phyloP scores from a whole-genome alignment of 140 eudicot genomes.

The Bidens hawaiensis region DNA sequence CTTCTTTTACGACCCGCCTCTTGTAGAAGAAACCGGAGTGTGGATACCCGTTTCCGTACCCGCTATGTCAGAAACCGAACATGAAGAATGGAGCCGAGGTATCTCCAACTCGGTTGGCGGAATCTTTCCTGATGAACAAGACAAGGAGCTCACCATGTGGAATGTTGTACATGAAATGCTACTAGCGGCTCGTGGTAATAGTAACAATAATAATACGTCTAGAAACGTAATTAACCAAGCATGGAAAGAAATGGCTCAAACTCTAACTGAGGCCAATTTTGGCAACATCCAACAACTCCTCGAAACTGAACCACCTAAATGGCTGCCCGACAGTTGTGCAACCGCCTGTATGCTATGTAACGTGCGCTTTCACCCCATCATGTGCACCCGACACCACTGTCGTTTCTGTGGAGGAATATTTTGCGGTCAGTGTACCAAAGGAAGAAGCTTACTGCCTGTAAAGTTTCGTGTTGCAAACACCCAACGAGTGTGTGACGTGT shows the following conservation, averaged over 20 bases:
- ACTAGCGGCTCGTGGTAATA: constrained; percentile 53
- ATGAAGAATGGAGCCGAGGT: constrained; percentile 53
- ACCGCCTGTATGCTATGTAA: constrained; percentile 61
- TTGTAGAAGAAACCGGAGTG: constrained; percentile 59
- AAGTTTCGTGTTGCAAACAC: constrained; percentile 43
- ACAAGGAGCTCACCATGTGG: constrained; percentile 64
- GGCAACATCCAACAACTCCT: constrained; percentile 36
- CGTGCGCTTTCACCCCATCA: constrained; percentile 57
- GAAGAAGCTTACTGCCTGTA: constrained; percentile 53
- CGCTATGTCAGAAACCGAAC: constrained; percentile 60
- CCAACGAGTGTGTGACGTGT: constrained; percentile 65
- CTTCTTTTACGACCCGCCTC: constrained; percentile 57
- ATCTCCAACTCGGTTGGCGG: constrained; percentile 37
- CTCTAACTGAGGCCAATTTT: constrained; percentile 44
- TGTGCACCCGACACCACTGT: constrained; percentile 64
- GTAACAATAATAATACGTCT: constrained; percentile 46
- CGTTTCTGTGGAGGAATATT: constrained; percentile 64
- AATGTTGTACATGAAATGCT: constrained; percentile 66
- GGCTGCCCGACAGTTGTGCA: constrained; percentile 58
- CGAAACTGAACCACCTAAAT: constrained; percentile 59
- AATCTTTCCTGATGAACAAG: too few species aligned
- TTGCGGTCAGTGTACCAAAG: constrained; percentile 59
- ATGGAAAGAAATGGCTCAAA: constrained; percentile 65
- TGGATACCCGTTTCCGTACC: constrained; percentile 78
- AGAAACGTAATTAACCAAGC: constrained; percentile 55